These are phyloP conservation scores for Medicago arabica DNA, from an alignment of 306 rosid genomes.

Conservation along the genomic window DNA sequence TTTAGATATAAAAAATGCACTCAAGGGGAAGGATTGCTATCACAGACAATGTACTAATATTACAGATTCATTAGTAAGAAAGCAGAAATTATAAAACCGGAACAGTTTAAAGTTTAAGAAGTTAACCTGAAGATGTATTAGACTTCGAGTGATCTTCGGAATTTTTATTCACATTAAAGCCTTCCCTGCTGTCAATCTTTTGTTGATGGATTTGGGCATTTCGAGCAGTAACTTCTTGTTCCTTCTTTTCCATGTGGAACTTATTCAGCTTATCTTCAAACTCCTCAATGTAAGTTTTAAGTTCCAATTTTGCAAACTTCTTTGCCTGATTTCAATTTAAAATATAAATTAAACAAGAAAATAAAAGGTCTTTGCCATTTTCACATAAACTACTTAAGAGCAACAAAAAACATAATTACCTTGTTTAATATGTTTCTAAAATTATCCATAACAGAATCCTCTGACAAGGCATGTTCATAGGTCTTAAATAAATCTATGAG, in stretches of 20 bases:
- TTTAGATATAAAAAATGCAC: constrained; percentile 19
- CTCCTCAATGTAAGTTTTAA: constrained; percentile 80
- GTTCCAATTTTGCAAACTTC: constrained; percentile 93
- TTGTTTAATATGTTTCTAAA: constrained; percentile 79
- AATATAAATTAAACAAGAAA: constrained; percentile 17
- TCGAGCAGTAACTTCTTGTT: constrained; percentile 79
- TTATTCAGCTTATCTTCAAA: constrained; percentile 90
- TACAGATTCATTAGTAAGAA: constrained; percentile 28
- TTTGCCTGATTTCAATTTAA: constrained; percentile 61
- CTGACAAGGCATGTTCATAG: constrained; percentile 76
- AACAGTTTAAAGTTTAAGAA: constrained; percentile 25
- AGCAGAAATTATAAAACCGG: neutral
- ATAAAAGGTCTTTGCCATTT: constrained; percentile 25
- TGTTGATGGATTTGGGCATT: constrained; percentile 81
- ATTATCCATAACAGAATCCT: constrained; percentile 85
- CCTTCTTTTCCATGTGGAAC: constrained; percentile 83
- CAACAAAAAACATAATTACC: constrained; percentile 53
- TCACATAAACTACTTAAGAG: constrained; percentile 30
- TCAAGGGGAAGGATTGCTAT: constrained; percentile 12
- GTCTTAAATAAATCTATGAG: constrained; percentile 85
- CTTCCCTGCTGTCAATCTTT: constrained; percentile 57
- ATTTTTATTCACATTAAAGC: constrained; percentile 41
- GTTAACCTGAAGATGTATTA: constrained; percentile 64
- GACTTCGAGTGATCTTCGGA: constrained; percentile 57
- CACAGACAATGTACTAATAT: neutral